phyloP scores from a whole-genome alignment of 192 early-diverging fungal species.

The Powellomyces hirtus region DNA sequence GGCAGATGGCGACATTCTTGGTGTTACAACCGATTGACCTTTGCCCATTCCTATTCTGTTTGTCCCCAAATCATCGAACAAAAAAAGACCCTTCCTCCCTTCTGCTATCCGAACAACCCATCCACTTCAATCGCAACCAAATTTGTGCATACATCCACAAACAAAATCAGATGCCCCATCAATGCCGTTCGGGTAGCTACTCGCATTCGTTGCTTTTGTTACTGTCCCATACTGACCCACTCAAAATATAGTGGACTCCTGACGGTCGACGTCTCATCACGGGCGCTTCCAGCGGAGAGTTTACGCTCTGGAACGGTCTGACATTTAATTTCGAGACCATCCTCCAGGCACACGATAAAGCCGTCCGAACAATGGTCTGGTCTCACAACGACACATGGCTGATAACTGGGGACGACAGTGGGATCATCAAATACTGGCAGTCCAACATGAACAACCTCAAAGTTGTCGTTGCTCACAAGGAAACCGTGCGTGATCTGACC shows the following conservation, averaged over 20 bases:
- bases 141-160: slow-evolving; percentile 89
- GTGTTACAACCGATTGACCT: too few species aligned
- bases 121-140: slow-evolving; percentile 76
- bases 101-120: slow-evolving; percentile 65
- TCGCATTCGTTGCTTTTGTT: too few species aligned
- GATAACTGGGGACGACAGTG: slow-evolving; percentile 87
- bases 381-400: slow-evolving; percentile 94
- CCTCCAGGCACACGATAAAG: slow-evolving; percentile 86
- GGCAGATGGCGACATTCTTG: too few species aligned
- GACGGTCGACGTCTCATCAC: slow-evolving; percentile 93
- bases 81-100: slow-evolving; percentile 68
- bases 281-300: slow-evolving; percentile 89
- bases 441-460: slow-evolving; percentile 94
- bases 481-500: slow-evolving; percentile 83
- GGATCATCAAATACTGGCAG: slow-evolving; percentile 97
- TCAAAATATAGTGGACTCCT: slow-evolving; percentile 88
- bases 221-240: too few species aligned
- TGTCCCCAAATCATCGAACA: too few species aligned
- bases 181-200: slow-evolving; percentile 78
- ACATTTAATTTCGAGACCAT: slow-evolving; percentile 99
- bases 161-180: slow-evolving; percentile 86
- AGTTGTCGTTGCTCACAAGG: slow-evolving; percentile 81
- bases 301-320: slow-evolving; percentile 96
- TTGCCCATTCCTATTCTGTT: too few species aligned
- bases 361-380: slow-evolving; percentile 96